These are phyloP conservation scores for Phytophthora vignae DNA, from an alignment of 352 stramenopile species.

Conservation along the genomic window DNA sequence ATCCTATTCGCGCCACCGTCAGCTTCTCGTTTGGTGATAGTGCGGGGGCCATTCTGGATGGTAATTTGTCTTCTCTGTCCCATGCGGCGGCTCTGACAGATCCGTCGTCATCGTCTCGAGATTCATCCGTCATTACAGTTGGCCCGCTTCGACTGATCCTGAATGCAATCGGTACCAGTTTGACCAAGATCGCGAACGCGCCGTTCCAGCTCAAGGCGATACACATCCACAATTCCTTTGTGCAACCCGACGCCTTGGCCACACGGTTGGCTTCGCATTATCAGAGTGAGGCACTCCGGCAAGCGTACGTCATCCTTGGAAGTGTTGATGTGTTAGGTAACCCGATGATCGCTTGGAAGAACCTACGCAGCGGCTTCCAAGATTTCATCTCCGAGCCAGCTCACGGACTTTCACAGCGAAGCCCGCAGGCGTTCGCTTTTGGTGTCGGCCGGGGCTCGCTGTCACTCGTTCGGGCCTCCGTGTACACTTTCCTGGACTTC, in stretches of 20 bases:
- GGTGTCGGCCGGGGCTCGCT: slow-evolving; percentile 83
- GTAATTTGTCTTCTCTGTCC: slow-evolving; percentile 50
- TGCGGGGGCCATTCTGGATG: slow-evolving; percentile 69
- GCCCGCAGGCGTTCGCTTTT: slow-evolving; percentile 79
- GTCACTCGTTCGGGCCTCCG: slow-evolving; percentile 82
- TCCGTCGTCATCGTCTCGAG: slow-evolving; percentile 41
- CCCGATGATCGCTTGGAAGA: slow-evolving; percentile 90
- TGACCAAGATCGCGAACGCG: slow-evolving; percentile 91
- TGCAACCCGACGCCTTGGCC: slow-evolving; percentile 78
- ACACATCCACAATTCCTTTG: slow-evolving; percentile 85
- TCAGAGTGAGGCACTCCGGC: slow-evolving; percentile 86
- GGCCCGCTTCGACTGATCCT: slow-evolving; percentile 84
- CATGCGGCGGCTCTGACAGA: slow-evolving; percentile 35
- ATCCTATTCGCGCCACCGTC: slow-evolving; percentile 81
- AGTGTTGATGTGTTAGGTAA: slow-evolving; percentile 91
- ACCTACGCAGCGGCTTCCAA: slow-evolving; percentile 80
- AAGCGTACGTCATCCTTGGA: slow-evolving; percentile 89
- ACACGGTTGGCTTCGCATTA: slow-evolving; percentile 83
- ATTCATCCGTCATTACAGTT: slow-evolving; percentile 64
- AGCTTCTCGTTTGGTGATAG: slow-evolving; percentile 87
- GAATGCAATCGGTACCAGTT: slow-evolving; percentile 87
- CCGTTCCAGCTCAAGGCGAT: slow-evolving; percentile 85
- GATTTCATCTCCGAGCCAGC: slow-evolving; percentile 87
- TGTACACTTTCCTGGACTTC: slow-evolving; percentile 91
- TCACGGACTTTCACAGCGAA: slow-evolving; percentile 81